These are phyloP conservation scores for Chalciporus piperatoides DNA, from an alignment of 1,284 basidiomycete species.

Conservation along the genomic window DNA sequence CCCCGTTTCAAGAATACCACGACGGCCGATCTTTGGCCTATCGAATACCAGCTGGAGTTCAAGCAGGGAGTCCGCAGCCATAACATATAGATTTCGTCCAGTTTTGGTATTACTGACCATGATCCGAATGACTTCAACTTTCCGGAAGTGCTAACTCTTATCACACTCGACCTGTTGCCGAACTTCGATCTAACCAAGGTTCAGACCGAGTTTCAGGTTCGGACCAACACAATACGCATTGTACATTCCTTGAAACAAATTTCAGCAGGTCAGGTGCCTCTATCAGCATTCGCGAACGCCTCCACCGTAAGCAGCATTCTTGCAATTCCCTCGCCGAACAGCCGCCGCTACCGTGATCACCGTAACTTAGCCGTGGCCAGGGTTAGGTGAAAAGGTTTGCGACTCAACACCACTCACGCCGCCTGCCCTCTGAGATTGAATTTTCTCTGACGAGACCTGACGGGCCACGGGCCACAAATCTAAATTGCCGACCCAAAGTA, in stretches of 20 bases:
- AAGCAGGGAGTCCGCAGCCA: background rate
- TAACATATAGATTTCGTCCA: background rate
- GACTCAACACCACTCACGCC: background rate
- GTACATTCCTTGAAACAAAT: slow-evolving; percentile 18
- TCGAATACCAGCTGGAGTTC: background rate
- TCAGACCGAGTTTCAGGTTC: slow-evolving; percentile 11
- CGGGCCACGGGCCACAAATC: no score
- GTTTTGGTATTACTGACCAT: background rate
- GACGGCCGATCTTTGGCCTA: background rate
- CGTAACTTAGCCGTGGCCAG: slow-evolving; percentile 9
- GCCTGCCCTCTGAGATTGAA: slow-evolving; percentile 22
- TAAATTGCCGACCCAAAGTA: slow-evolving; percentile 14
- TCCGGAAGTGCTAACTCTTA: slow-evolving; percentile 6
- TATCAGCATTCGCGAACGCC: slow-evolving; percentile 8
- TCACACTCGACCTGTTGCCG: slow-evolving; percentile 2
- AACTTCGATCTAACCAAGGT: slow-evolving; percentile 14
- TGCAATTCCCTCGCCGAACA: slow-evolving; percentile 18
- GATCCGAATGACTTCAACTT: slow-evolving; percentile 12
- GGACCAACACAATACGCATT: slow-evolving; percentile 14
- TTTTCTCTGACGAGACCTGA: slow-evolving; percentile 6
- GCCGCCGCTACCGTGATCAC: slow-evolving; percentile 18
- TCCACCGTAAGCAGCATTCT: slow-evolving; percentile 20
- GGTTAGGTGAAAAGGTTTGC: background rate
- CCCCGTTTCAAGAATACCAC: background rate
- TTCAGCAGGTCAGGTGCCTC: slow-evolving; percentile 17